Conservation (phyloP, 2,329 filamentous ascomycete species). For the Canariomyces notabilis region DNA sequence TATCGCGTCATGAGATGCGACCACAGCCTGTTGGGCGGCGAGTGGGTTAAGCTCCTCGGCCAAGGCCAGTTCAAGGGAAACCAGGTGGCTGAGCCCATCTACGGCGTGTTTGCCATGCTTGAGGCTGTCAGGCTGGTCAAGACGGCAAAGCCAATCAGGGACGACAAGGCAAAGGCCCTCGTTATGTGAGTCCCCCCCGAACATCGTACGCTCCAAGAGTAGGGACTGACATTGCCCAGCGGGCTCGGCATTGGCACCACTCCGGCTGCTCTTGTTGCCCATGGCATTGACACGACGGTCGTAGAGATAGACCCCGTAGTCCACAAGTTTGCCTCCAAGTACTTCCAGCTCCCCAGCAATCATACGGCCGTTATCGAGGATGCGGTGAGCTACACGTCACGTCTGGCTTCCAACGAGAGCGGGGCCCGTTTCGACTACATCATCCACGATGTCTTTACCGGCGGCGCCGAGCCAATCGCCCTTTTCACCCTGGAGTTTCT, state of each 20-base stretch:
- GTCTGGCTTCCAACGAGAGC: constrained; percentile 34
- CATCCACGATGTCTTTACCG: constrained; percentile 95
- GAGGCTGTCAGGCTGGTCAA: constrained; percentile 84
- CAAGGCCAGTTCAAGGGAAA: constrained; percentile 51
- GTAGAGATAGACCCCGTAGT: constrained; percentile 93
- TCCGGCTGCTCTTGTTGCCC: constrained; percentile 76
- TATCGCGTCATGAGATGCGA: constrained; percentile 88
- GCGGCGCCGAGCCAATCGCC: constrained; percentile 81
- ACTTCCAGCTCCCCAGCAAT: constrained; percentile 74
- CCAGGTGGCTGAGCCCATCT: constrained; percentile 75
- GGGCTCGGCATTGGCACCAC: constrained; percentile 91
- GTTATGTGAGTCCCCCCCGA: constrained; percentile 62
- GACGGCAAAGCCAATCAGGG: constrained; percentile 45
- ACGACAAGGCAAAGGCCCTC: constrained; percentile 70
- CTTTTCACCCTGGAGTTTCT: constrained; percentile 89
- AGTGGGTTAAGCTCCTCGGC: constrained; percentile 61
- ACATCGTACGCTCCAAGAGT: background rate
- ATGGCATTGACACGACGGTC: constrained; percentile 87
- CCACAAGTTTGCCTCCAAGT: constrained; percentile 72
- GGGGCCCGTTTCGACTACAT: constrained; percentile 74
- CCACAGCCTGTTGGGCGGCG: constrained; percentile 87
- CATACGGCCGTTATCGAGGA: constrained; percentile 79
- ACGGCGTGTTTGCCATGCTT: constrained; percentile 92
- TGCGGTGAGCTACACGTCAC: constrained; percentile 64
- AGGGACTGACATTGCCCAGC: constrained; percentile 38